Conservation (phyloP, 2,329 filamentous ascomycete genomes). For the Aspergillus spinulosporus region DNA sequence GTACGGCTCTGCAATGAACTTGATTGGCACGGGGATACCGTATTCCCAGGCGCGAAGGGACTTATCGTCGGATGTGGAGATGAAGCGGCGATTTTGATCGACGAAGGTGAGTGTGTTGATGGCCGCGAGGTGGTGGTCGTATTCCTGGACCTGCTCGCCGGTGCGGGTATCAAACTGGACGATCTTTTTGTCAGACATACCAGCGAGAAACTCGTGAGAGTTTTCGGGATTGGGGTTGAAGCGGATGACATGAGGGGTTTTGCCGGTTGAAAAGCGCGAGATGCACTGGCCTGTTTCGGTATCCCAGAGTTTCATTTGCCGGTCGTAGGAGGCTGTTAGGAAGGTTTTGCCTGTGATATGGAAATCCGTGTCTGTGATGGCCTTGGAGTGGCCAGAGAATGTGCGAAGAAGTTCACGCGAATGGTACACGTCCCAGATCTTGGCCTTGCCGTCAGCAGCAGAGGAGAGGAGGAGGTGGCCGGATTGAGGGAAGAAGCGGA, state of each 20-base stretch:
- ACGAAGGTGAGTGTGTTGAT: constrained; percentile 98
- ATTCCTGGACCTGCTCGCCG: constrained; percentile 86
- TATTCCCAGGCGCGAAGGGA: constrained; percentile 97
- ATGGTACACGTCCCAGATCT: constrained; percentile 94
- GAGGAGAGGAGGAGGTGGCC: constrained; percentile 87
- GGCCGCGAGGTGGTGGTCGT: constrained; percentile 96
- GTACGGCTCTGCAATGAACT: constrained; percentile 94
- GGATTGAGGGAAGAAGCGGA: constrained; percentile 85
- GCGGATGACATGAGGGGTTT: constrained; percentile 89
- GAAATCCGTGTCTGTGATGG: constrained; percentile 87
- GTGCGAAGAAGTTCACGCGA: constrained; percentile 82
- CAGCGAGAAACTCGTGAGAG: constrained; percentile 86
- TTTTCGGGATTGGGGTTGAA: constrained; percentile 82
- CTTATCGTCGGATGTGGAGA: constrained; percentile 97
- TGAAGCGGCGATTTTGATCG: constrained; percentile 90
- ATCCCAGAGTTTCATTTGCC: constrained; percentile 97
- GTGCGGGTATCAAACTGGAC: constrained; percentile 90
- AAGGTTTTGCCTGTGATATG: constrained; percentile 80
- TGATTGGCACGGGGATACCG: constrained; percentile 96
- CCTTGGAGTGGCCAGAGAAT: constrained; percentile 88
- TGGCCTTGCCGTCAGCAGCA: constrained; percentile 86
- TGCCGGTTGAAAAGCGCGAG: constrained; percentile 85
- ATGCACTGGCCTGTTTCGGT: constrained; percentile 91
- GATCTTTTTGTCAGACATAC: constrained; percentile 99
- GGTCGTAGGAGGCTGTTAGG: constrained; percentile 87